Evolutionary conservation across 805 yeast species (phyloP).

Genomic region (Pichia occidentalis): DNA sequence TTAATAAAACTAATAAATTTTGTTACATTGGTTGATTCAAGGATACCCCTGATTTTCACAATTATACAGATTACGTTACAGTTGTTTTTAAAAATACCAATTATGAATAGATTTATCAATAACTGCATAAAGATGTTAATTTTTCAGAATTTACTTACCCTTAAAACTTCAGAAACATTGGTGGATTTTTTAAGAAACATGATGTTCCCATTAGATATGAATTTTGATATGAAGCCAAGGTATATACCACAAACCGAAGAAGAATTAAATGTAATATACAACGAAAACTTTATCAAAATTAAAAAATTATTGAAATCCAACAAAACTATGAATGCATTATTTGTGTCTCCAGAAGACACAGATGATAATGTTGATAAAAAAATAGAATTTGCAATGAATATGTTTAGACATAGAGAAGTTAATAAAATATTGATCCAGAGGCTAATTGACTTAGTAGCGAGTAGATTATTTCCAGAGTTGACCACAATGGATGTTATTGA

Average conservation of each 20-base stretch:
- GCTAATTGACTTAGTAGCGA: constrained; percentile 9
- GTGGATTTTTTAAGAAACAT: constrained; percentile 21
- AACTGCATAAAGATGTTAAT: constrained; percentile 24
- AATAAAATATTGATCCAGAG: constrained; percentile 11
- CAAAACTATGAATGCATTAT: not conserved
- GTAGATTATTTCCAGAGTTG: constrained; percentile 13
- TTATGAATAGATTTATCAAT: constrained; percentile 11
- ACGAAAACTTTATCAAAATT: constrained; percentile 12
- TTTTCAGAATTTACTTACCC: constrained; percentile 20
- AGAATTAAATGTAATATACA: constrained; percentile 19
- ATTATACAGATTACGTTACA: constrained; percentile 7
- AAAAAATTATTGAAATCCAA: constrained; percentile 4
- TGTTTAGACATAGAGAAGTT: constrained; percentile 7
- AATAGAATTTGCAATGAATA: not conserved
- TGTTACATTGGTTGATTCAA: not conserved
- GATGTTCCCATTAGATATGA: constrained; percentile 26
- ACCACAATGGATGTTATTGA: not conserved
- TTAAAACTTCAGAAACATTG: constrained; percentile 9
- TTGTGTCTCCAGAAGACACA: not conserved
- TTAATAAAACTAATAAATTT: constrained; percentile 3
- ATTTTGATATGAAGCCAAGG: constrained; percentile 25
- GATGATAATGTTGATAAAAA: constrained; percentile 3
- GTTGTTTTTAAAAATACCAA: not conserved
- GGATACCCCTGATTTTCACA: constrained; percentile 8
- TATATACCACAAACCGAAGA: constrained; percentile 25